A percentile compares a stretch with the other conserved stretches of the same genome.
Conservation (phyloP, 2,329 filamentous ascomycete genomes). For the Emmonsia crescens region DNA sequence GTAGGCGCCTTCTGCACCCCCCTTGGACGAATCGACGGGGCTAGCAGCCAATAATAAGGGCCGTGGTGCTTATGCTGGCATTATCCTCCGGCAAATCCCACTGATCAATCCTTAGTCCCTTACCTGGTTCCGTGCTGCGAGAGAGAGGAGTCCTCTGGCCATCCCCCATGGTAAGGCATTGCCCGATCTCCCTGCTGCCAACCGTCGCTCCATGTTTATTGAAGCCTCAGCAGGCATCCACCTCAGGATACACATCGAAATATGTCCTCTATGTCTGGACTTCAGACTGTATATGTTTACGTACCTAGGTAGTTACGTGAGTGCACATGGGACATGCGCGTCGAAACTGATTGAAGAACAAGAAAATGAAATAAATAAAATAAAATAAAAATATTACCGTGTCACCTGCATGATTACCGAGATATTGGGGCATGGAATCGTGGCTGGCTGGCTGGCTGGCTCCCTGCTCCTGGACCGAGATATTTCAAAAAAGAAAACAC, state of each 20-base stretch:
- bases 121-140: background rate
- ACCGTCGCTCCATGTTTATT: background rate
- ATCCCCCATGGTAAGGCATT: background rate
- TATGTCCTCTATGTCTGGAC: background rate
- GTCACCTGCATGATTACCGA: background rate
- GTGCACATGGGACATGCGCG: background rate
- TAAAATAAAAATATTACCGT: background rate
- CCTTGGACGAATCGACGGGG: background rate
- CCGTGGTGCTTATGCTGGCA: background rate
- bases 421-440: background rate
- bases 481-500: background rate
- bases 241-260: background rate
- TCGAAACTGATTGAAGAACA: background rate
- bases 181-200: background rate
- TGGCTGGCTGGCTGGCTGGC: background rate
- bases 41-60: background rate
- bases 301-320: background rate
- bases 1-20: background rate
- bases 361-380: background rate
- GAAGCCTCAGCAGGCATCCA: background rate
- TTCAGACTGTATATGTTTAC: background rate
- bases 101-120: background rate
- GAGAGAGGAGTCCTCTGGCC: background rate
- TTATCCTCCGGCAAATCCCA: background rate
- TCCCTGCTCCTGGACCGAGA: background rate